A percentile compares a stretch with the other conserved stretches of the same genome.
phyloP scores from a whole-genome alignment of 139 green algal species.

The Auxenochlorella pyrenoidosa region DNA sequence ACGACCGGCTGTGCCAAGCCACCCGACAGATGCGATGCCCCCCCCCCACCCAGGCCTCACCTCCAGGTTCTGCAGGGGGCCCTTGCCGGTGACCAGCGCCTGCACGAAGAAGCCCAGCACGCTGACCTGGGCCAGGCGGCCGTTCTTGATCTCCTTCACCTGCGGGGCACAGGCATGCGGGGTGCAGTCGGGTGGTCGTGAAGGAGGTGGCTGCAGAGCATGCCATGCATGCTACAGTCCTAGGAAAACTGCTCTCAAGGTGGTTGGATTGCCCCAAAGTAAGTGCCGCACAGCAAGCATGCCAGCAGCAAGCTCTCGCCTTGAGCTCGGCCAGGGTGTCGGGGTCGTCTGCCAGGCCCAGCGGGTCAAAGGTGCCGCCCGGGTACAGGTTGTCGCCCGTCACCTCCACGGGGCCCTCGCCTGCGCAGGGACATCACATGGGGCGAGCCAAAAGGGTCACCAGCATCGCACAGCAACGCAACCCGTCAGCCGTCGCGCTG shows the following conservation, averaged over 20 bases:
- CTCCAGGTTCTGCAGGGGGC: slow-evolving; percentile 74
- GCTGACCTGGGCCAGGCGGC: slow-evolving; percentile 89
- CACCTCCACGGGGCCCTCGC: slow-evolving; percentile 37
- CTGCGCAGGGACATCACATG: slow-evolving; percentile 31
- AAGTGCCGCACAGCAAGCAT: no score
- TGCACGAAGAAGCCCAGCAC: slow-evolving; percentile 84
- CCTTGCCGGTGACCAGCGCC: slow-evolving; percentile 83
- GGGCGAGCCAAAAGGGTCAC: no score
- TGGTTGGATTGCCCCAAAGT: no score
- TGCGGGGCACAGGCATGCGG: slow-evolving; percentile 29
- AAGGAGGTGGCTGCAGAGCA: no score
- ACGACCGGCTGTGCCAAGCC: no score
- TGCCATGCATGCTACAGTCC: no score
- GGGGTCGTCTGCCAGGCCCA: slow-evolving; percentile 81
- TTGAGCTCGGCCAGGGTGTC: slow-evolving; percentile 77
- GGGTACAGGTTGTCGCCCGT: slow-evolving; percentile 86
- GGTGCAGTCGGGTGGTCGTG: no score
- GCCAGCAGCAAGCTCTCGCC: background rate
- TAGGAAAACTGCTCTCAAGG: no score
- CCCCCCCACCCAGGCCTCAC: slow-evolving; percentile 5
- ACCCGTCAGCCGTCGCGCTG: no score
- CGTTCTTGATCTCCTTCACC: slow-evolving; percentile 97
- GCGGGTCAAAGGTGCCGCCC: slow-evolving; percentile 89
- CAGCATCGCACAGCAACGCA: no score
- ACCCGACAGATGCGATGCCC: no score